These are phyloP conservation scores for Porogramme epimiltina DNA, from an alignment of 1,284 basidiomycete species.

Conservation along the genomic window DNA sequence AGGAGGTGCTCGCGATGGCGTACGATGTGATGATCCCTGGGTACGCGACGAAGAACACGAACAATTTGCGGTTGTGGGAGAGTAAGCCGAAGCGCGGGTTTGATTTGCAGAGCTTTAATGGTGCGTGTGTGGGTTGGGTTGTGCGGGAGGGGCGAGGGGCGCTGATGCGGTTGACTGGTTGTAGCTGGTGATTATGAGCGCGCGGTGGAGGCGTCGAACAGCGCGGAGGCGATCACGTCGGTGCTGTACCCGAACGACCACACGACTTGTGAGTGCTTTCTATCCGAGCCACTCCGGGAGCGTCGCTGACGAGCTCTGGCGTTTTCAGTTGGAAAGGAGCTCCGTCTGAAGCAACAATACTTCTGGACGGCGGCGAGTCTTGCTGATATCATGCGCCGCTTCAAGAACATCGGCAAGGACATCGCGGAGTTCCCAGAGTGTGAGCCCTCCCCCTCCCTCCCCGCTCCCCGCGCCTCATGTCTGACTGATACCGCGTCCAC, in stretches of 20 bases:
- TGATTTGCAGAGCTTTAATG: slow-evolving; percentile 91
- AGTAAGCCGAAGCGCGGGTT: slow-evolving; percentile 90
- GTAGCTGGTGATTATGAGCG: slow-evolving; percentile 87
- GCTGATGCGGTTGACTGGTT: not conserved
- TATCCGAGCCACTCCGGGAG: not conserved
- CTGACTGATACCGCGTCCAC: no score
- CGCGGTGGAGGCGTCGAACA: slow-evolving; percentile 83
- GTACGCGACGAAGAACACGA: slow-evolving; percentile 75
- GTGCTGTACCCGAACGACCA: slow-evolving; percentile 89
- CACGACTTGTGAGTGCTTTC: slow-evolving; percentile 54
- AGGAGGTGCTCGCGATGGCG: slow-evolving; percentile 88
- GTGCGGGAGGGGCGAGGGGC: not conserved
- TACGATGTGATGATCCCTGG: slow-evolving; percentile 93
- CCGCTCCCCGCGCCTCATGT: not conserved
- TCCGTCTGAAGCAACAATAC: slow-evolving; percentile 93
- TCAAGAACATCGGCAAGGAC: slow-evolving; percentile 78
- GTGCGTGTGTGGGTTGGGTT: slow-evolving; percentile 36
- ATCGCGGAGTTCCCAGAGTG: slow-evolving; percentile 81
- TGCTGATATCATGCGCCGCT: slow-evolving; percentile 83
- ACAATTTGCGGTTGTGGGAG: slow-evolving; percentile 82
- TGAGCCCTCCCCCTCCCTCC: slow-evolving; percentile 36
- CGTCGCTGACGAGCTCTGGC: not conserved
- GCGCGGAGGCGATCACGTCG: slow-evolving; percentile 88
- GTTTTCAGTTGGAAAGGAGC: slow-evolving; percentile 78
- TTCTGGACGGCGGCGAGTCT: slow-evolving; percentile 89